Evolutionary conservation across 768 basidiomycete genomes (phyloP), one percentile per base, ranked within the genome.

Genomic region (Ramaria sp.): DNA sequence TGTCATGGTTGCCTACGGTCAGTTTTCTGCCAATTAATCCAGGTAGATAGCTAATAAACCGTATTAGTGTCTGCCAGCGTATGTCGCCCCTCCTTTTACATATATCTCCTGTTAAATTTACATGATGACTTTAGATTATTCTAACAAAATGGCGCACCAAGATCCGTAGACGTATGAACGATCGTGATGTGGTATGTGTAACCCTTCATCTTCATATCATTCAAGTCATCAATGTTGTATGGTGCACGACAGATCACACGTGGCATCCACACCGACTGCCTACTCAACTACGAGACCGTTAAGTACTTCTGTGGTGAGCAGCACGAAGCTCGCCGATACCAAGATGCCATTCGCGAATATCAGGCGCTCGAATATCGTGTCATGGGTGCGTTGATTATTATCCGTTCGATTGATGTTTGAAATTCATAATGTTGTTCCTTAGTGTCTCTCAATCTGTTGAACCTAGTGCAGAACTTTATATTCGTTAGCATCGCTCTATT

Each of bases 291-390:
- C 57, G 85, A 87, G 66, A 90, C 88, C 4, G 84, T 91, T 61
- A 93, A 89, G 66, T 89, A 89, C 65, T 93, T 92, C 64, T 81
- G 81, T n/a, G 85, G 88, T 15, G 91, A 95, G 66, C 74, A 78
- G 22, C 80, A 90, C 61, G 91, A 94, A 63, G 76, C 75, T 16
- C 72, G 73, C 41, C 75, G 91, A 28, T 92, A 90, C 62, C 65
- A 71, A 10, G 75, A 82, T 13, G 87, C 90, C 2, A 76, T 94
- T 57, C 65, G 72, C 15, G 74, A 83, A 51, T 92, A 90, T 61
- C 91, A 94, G 61, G 67, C 67, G 8, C 67, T 85, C 45, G 88
- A 91, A 61, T 82, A 79, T 65, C 79, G 73, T 63, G 88, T 90
- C 53, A 81, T 85, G 52, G 67, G 87, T 86, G 63, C 52, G 83